Evolutionary conservation across 768 basidiomycete genomes (phyloP), one percentile per base, ranked within the genome.

Genomic region (Tylopilus balloui): DNA sequence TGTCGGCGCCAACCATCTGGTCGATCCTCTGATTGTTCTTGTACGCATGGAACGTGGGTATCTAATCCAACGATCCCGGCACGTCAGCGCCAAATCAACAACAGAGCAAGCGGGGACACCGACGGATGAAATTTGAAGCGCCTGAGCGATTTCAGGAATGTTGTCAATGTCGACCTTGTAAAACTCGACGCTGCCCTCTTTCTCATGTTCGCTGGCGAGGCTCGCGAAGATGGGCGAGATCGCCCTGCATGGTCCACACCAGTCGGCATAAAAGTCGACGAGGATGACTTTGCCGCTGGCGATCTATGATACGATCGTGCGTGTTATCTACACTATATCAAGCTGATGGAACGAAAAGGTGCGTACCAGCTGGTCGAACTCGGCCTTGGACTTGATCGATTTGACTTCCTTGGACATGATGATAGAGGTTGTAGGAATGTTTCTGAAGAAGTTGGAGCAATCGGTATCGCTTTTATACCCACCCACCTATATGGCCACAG

Each of bases 161-260:
- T 69, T 67, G 56, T 91, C 87, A 17, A 86, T 76, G 54, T 91
- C 80, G 52, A 88, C 77, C 66, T 86, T 88, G 75, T 80, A 83
- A 70, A 86, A 89, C n/a, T 71, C 71, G 51, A 83, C 60, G 7
- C n/a, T n/a, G n/a, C 54, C 62, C 1, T 45, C 35, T 50, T 36
- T 13, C 2, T 59, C 51, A 0, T 45, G 36, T 12, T 52, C 13
- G 1, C 9, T 0, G 0, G 51, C 48, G 3, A 50, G 28, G 1
- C 7, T 0, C 3, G 54, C 24, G 13, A 63, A 66, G 0, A 2
- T 0, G 12, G 63, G 66, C 0, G 60, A 59, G 5, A 62, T 61
- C 0, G 3, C 0, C 14, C 1, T 58, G 46, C 60, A 61, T 6
- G 60, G 60, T n/a, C 52, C 57, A 48, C 60, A 61, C 60, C 60